Conservation (phyloP, 202 grass and related monocot species). For the Cymbopogon flexuosus region DNA sequence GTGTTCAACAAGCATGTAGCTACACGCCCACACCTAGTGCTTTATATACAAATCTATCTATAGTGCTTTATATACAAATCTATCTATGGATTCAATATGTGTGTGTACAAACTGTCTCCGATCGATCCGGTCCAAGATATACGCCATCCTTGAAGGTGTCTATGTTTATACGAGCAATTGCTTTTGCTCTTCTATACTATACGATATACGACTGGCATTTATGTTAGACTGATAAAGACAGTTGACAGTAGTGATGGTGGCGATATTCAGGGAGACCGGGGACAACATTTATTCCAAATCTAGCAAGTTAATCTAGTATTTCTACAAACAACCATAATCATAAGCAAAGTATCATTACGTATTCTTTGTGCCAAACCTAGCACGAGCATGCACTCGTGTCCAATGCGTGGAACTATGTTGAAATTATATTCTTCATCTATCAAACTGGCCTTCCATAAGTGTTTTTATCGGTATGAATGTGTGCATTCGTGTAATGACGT, state of each 20-base stretch:
- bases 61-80: constrained; percentile 7
- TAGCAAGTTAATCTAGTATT: too few relatives aligned
- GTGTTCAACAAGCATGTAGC: background rate
- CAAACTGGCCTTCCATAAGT: too few relatives aligned
- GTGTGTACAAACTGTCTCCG: background rate
- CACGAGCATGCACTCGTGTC: too few relatives aligned
- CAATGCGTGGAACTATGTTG: too few relatives aligned
- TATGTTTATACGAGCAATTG: background rate
- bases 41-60: background rate
- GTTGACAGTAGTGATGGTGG: background rate
- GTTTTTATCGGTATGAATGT: too few relatives aligned
- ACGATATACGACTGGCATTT: background rate
- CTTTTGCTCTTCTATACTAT: background rate
- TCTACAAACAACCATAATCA: too few relatives aligned
- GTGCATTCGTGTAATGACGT: too few relatives aligned
- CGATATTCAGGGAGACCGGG: background rate
- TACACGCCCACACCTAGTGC: constrained; percentile 1
- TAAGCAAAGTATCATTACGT: too few relatives aligned
- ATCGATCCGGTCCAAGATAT: background rate
- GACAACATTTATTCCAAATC: too few relatives aligned
- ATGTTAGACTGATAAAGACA: background rate
- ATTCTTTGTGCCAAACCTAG: too few relatives aligned
- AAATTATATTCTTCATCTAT: too few relatives aligned
- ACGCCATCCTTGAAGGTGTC: background rate
- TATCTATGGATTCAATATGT: background rate